These are phyloP conservation scores for Metarhizium brunneum DNA, from an alignment of 2,329 filamentous ascomycete genomes.

Conservation along the genomic window DNA sequence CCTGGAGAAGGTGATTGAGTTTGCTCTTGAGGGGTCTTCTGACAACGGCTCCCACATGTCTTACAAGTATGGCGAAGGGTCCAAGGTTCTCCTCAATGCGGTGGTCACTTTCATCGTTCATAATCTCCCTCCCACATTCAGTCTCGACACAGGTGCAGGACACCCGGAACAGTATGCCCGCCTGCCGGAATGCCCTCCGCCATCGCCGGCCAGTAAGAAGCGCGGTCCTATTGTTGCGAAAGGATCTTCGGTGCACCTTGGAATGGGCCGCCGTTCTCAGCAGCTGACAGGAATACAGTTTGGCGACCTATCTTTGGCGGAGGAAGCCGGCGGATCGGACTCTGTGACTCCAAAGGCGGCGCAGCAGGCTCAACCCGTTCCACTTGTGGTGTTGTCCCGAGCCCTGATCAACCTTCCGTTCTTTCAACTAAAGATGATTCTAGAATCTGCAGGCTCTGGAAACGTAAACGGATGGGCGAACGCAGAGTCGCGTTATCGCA, in stretches of 20 bases:
- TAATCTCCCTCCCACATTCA: constrained; percentile 51
- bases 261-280: constrained; percentile 31
- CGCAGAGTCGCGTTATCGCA: constrained; percentile 35
- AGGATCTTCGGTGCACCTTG: constrained; percentile 26
- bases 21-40: constrained; percentile 35
- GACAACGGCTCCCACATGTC: constrained; percentile 30
- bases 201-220: constrained; percentile 6
- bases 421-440: constrained; percentile 51
- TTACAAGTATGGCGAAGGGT: constrained; percentile 44
- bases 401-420: constrained; percentile 64
- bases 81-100: constrained; percentile 42
- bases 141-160: constrained; percentile 38
- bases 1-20: constrained; percentile 50
- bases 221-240: constrained; percentile 22
- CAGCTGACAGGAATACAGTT: constrained; percentile 59
- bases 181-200: constrained; percentile 21
- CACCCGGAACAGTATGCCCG: constrained; percentile 30
- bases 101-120: constrained; percentile 50
- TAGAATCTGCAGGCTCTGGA: constrained; percentile 50
- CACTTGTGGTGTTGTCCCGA: constrained; percentile 49
- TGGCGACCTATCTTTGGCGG: constrained; percentile 48
- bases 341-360: constrained; percentile 22
- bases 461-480: constrained; percentile 41
- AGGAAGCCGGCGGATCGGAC: constrained; percentile 14
- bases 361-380: constrained; percentile 18